These are phyloP conservation scores for Candida palmyrensis DNA, from an alignment of 805 yeast species.

Conservation along the genomic window DNA sequence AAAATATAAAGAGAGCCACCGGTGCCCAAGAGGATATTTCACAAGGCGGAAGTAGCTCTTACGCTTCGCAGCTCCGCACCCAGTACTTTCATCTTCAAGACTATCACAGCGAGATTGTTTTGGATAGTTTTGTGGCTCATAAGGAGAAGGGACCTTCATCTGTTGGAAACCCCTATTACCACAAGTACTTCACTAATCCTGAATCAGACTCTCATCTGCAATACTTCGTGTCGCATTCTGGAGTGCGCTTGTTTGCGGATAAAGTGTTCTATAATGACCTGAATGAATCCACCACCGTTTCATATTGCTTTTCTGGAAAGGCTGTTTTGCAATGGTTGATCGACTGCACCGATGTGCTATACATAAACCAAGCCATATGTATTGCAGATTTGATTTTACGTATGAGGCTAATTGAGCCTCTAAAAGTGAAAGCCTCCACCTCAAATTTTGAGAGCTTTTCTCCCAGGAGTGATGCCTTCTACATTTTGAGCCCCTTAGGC, in stretches of 20 bases:
- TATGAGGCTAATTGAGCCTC: conserved; percentile 43
- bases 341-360: conserved; percentile 79
- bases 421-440: conserved; percentile 30
- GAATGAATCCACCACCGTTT: conserved; percentile 16
- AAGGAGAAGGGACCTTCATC: no score
- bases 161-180: conserved; percentile 80
- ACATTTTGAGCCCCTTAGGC: conserved; percentile 41
- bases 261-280: conserved; percentile 25
- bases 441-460: conserved; percentile 18
- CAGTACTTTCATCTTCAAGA: not conserved
- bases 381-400: conserved; percentile 48
- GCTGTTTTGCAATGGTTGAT: conserved; percentile 81
- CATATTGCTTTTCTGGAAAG: conserved; percentile 65
- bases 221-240: conserved; percentile 63
- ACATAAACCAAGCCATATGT: conserved; percentile 46
- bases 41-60: not conserved
- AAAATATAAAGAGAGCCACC: not conserved
- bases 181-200: conserved; percentile 79
- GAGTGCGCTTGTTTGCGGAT: conserved; percentile 54
- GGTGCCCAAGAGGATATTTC: not conserved
- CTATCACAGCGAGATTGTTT: not conserved
- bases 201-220: conserved; percentile 79
- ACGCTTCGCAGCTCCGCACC: not conserved
- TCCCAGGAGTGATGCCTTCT: conserved; percentile 35
- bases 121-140: not conserved